These are phyloP conservation scores for Macrolepiota fuliginosa DNA, from an alignment of 768 basidiomycete species.

Conservation along the genomic window DNA sequence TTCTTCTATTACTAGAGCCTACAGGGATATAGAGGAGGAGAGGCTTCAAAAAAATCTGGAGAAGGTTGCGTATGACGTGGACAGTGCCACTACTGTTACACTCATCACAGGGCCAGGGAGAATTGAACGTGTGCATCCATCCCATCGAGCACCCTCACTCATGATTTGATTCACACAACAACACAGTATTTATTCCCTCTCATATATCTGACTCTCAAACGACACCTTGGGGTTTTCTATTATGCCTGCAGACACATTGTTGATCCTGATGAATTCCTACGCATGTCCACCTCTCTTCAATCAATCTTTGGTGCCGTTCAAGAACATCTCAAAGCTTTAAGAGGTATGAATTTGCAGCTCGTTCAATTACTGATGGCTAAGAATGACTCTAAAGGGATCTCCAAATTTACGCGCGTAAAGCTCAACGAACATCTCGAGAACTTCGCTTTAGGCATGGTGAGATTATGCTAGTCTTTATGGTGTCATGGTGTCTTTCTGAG, in stretches of 20 bases:
- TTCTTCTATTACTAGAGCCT: neutral
- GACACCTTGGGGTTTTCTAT: conserved; percentile 17
- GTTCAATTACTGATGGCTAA: neutral
- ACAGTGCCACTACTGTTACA: conserved; percentile 15
- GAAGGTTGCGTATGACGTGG: conserved; percentile 16
- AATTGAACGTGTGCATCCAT: conserved; percentile 18
- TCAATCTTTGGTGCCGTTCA: conserved; percentile 28
- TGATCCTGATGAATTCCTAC: conserved; percentile 28
- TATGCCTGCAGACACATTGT: conserved; percentile 34
- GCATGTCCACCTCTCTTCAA: conserved; percentile 27
- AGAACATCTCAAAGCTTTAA: conserved; percentile 29
- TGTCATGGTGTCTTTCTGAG: neutral
- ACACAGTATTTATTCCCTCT: conserved; percentile 20
- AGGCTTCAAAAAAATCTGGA: conserved; percentile 15
- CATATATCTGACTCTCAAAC: conserved; percentile 17
- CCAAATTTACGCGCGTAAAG: conserved; percentile 33
- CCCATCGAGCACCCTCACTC: no score
- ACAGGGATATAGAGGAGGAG: conserved; percentile 12
- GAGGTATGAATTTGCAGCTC: conserved; percentile 22
- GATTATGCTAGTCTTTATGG: neutral
- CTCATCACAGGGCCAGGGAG: conserved; percentile 16
- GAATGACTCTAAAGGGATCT: conserved; percentile 24
- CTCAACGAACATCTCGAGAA: conserved; percentile 31
- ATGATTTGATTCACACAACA: neutral
- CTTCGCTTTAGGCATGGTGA: conserved; percentile 35